phyloP scores from a whole-genome alignment of 2,329 filamentous ascomycete genomes.

The Colletotrichum sp. region DNA sequence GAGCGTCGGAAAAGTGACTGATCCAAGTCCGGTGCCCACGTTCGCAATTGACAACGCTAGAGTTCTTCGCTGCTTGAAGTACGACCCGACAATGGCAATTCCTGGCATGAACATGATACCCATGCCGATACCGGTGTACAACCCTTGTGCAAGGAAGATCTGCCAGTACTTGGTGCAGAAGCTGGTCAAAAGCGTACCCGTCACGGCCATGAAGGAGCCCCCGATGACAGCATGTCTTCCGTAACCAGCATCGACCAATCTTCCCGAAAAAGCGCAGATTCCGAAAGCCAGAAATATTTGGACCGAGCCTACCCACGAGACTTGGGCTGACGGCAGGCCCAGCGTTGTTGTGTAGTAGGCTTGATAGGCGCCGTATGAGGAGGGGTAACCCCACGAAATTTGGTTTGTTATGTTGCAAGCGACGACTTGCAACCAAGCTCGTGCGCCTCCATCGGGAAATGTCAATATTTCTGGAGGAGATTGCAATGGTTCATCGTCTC shows the following conservation, averaged over 20 bases:
- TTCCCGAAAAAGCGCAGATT: slow-evolving; percentile 45
- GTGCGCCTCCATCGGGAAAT: background rate
- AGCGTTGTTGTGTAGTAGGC: slow-evolving; percentile 41
- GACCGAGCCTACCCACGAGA: slow-evolving; percentile 56
- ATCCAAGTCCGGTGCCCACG: slow-evolving; percentile 65
- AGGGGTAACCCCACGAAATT: background rate
- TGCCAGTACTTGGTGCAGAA: slow-evolving; percentile 50
- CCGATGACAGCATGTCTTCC: slow-evolving; percentile 34
- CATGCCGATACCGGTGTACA: slow-evolving; percentile 61
- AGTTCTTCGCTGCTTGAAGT: slow-evolving; percentile 63
- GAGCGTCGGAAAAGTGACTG: slow-evolving; percentile 66
- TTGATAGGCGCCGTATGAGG: slow-evolving; percentile 40
- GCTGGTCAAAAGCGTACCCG: slow-evolving; percentile 51
- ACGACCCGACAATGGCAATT: slow-evolving; percentile 61
- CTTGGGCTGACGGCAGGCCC: slow-evolving; percentile 34
- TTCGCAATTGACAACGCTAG: slow-evolving; percentile 66
- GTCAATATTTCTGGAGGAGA: background rate
- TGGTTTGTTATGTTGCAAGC: background rate
- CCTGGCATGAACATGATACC: slow-evolving; percentile 60
- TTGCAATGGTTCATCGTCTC: background rate
- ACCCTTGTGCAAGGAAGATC: slow-evolving; percentile 55
- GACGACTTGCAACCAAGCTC: background rate
- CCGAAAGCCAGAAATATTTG: slow-evolving; percentile 48
- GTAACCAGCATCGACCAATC: slow-evolving; percentile 47
- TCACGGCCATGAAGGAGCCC: slow-evolving; percentile 45